Base-by-base conservation (phyloP, 2,329 filamentous ascomycete species). In the Trichothecium sympodiale region DNA sequence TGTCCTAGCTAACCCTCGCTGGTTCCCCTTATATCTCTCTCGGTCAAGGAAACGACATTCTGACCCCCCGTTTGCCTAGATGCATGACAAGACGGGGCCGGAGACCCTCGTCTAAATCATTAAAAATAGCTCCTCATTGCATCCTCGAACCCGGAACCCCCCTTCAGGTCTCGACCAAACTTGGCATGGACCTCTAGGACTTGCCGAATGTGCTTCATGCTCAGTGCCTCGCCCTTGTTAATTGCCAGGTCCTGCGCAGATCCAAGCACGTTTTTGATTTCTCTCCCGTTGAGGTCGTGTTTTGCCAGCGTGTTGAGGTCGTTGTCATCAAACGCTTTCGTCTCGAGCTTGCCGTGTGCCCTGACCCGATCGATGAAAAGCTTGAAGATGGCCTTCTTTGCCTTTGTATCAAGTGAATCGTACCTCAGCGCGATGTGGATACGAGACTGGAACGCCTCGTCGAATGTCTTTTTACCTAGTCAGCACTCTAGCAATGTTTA, bases 231-330 rank as follows among this genome's bases (percentile, higher is more conserved):
- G 17, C 72, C 66, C 54, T 87, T 83, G 43, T 84, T 82, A 31
- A 89, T 71, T 2, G 87, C 85, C 13, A 94, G 67, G 0, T 83
- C 82, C 56, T 93, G 85, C 2, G 84, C 84, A 1, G 83, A 88
- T 38, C 82, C 75, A 33, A 94, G 79, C 9, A 81, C 80, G 53
- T 94, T 94, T 65, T 94, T 93, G 67, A 93, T 94, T 72, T 88
- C 66, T 14, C 69, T 62, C 9, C 70, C 70, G 40, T 74, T 74
- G 39, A 74, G 65, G 27, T 78, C 77, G 50, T 81, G 74, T 35
- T 77, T 71, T 2, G 80, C 74, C 15, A 94, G 62, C 29, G 61
- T 55, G 33, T 77, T 72, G 42, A 77, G 77, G 50, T 93, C 82
- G 8, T 74, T 69, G 4, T 83, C 77, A 3, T 63, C 67, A 49